These are phyloP conservation scores for Eugenia klotzschiana DNA, from an alignment of 441 rosid species.

Conservation along the genomic window DNA sequence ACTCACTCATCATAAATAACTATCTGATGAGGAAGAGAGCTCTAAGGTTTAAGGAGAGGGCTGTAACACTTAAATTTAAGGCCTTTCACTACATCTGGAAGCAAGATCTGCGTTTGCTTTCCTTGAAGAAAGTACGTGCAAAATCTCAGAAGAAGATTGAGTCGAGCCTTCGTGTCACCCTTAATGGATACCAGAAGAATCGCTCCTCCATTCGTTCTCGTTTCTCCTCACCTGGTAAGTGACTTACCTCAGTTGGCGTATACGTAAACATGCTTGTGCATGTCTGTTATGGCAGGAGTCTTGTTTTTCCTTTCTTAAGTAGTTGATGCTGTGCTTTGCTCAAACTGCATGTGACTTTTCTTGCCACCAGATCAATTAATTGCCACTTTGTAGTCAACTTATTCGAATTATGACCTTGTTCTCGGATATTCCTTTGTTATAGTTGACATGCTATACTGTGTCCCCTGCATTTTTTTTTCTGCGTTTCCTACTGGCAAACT, in stretches of 20 bases:
- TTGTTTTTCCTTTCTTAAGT: background rate
- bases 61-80: conserved; percentile 63
- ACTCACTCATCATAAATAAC: conserved; percentile 29
- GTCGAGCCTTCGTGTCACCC: conserved; percentile 28
- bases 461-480: background rate
- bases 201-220: conserved; percentile 58
- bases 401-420: background rate
- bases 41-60: conserved; percentile 66
- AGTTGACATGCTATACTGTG: background rate
- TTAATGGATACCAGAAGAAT: conserved; percentile 40
- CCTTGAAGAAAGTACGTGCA: conserved; percentile 37
- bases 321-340: background rate
- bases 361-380: background rate
- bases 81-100: conserved; percentile 69
- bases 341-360: background rate
- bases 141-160: conserved; percentile 65
- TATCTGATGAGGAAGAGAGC: conserved; percentile 29
- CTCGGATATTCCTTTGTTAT: background rate
- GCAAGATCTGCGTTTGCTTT: conserved; percentile 56
- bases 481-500: background rate
- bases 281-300: background rate
- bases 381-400: background rate
- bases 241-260: background rate
- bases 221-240: conserved; percentile 56
- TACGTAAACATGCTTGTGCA: background rate